Evolutionary conservation across 2,329 filamentous ascomycete species (phyloP), one percentile per base, ranked within the genome.

Genomic region (Camptophora hylomeconis): DNA sequence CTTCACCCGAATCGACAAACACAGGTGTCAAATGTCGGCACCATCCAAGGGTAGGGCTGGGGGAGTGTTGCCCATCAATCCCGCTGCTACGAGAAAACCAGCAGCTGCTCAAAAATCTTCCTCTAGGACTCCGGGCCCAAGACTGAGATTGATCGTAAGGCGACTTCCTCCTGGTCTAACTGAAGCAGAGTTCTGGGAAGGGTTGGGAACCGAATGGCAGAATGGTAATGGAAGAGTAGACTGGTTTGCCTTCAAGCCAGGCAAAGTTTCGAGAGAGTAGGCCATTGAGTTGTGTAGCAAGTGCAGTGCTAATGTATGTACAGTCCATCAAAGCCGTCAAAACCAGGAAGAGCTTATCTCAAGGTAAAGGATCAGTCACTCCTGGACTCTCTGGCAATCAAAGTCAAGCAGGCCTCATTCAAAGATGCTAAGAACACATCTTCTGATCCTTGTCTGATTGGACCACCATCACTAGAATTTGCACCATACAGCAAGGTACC

Each of bases 101-200:
- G 44, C 51, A 20, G 53, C 61, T 24, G 34, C 56, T 17, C 46
- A 57, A 25, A 75, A 65, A 51, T 54, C 60, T 29, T 45, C 49
- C 5, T 45, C 55, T 20, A 58, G 60, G 31, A 49, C 50, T 3
- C 52, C 67, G 2, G 53, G 63, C 11, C 67, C 74, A 32, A 79
- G 81, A 35, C 69, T 92, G 47, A 95, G 95, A 61, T 67, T 93
- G 8, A 65, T 92, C 14, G 65, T 94, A 31, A 75, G 92, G 29
- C 72, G 87, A 33, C 68, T 98, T 3, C 82, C 89, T 7, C 86
- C 89, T 2, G 82, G 79, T 6, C 65, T 98, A 51, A 92, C 80
- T 0, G 70, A 81, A 46, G 55, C 66, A 1, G 89, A 98, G 47
- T 87, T 92, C 39, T 63, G 75, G 45, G 54, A 60, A 9, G 65